Conservation (phyloP, 2,329 filamentous ascomycete species). For the Trichoderma polysporum region DNA sequence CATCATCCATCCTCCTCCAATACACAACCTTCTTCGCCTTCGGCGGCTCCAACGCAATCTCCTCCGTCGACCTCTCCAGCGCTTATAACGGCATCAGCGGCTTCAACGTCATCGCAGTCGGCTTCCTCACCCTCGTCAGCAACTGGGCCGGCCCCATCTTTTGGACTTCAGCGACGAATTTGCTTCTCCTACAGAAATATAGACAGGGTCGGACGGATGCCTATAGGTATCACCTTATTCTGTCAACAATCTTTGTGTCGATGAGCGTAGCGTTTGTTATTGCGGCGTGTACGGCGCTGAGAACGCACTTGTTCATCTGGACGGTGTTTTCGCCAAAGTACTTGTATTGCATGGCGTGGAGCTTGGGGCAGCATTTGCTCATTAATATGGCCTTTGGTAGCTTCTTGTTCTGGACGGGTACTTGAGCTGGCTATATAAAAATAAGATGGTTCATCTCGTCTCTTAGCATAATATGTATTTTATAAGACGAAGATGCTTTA, state of each 20-base stretch:
- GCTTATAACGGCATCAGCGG: conserved; percentile 88
- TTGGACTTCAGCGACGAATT: conserved; percentile 70
- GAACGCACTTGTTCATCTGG: conserved; percentile 96
- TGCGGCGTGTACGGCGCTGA: conserved; percentile 78
- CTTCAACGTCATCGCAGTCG: conserved; percentile 81
- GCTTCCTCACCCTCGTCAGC: conserved; percentile 76
- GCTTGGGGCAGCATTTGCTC: conserved; percentile 72
- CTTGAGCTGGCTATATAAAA: neutral
- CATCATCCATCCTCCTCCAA: conserved; percentile 73
- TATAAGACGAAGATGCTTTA: too few relatives aligned
- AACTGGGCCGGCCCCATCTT: conserved; percentile 93
- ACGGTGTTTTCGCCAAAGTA: conserved; percentile 98
- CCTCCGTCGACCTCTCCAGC: conserved; percentile 89
- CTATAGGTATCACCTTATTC: conserved; percentile 54
- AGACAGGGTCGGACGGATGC: conserved; percentile 30
- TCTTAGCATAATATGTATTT: neutral
- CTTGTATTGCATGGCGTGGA: conserved; percentile 89
- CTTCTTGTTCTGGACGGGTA: conserved; percentile 55
- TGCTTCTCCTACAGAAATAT: conserved; percentile 51
- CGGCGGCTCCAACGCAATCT: conserved; percentile 91
- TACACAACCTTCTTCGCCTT: conserved; percentile 85
- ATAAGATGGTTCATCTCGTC: neutral
- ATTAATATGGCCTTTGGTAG: conserved; percentile 67
- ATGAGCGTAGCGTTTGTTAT: conserved; percentile 71
- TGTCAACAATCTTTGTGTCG: conserved; percentile 70